Percentiles rank a stretch among this genome's conserved stretches.
These are phyloP conservation scores for Oryza nivara DNA, from an alignment of 176 grass and related monocot species.

Conservation along the genomic window DNA sequence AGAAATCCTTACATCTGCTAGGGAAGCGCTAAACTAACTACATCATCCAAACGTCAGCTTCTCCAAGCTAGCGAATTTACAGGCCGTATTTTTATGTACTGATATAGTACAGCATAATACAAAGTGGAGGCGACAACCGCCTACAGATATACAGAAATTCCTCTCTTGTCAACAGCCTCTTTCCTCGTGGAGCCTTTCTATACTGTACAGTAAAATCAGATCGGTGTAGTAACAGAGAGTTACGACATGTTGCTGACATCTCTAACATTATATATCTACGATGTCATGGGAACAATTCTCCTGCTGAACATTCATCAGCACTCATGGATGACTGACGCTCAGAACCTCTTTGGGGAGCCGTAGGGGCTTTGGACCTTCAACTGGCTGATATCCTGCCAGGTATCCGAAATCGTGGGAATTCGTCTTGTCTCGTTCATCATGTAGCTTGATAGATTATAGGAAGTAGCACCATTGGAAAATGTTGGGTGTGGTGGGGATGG, in stretches of 20 bases:
- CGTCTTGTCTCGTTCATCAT: slow-evolving; percentile 52
- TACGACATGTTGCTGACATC: neutral
- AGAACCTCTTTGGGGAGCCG: slow-evolving; percentile 74
- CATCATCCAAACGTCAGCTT: slow-evolving; percentile 18
- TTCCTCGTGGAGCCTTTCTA: slow-evolving; percentile 24
- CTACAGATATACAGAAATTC: slow-evolving; percentile 48
- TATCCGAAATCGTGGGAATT: slow-evolving; percentile 40
- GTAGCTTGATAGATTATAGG: slow-evolving; percentile 45
- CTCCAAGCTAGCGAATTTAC: slow-evolving; percentile 13
- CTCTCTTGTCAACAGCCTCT: slow-evolving; percentile 19
- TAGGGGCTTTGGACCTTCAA: slow-evolving; percentile 58
- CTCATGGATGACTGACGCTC: neutral
- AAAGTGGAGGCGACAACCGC: neutral
- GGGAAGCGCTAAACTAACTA: neutral
- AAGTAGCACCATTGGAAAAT: slow-evolving; percentile 37
- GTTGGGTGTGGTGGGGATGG: slow-evolving; percentile 77
- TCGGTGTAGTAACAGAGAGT: neutral
- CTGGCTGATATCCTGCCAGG: slow-evolving; percentile 56
- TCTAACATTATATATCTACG: slow-evolving; percentile 29
- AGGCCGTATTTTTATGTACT: slow-evolving; percentile 13
- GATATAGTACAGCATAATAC: slow-evolving; percentile 30
- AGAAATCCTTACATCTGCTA: slow-evolving; percentile 14
- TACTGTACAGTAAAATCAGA: slow-evolving; percentile 36
- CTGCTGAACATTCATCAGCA: neutral
- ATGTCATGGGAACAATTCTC: neutral